These are phyloP conservation scores for Friedmanniomyces endolithicus DNA, from an alignment of 495 filamentous ascomycete genomes.

Conservation along the genomic window DNA sequence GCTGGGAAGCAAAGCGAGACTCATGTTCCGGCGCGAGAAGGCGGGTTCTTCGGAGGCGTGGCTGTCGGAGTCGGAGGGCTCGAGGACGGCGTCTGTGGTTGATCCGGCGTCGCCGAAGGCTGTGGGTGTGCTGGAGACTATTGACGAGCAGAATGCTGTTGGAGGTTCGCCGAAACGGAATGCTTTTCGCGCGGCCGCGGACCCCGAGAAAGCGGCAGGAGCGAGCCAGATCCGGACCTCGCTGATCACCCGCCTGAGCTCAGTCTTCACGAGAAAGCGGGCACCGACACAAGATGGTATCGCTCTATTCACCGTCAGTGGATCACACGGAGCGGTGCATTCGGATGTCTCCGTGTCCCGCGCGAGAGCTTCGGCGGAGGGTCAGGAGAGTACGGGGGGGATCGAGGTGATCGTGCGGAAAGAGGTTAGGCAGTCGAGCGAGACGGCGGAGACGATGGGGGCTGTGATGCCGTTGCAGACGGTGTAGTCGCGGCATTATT, in stretches of 20 bases:
- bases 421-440: conserved; percentile 6
- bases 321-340: not conserved
- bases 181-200: no score
- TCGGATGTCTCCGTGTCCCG: not conserved
- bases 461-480: not conserved
- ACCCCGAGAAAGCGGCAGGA: no score
- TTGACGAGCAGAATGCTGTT: not conserved
- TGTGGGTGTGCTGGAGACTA: not conserved
- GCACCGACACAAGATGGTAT: not conserved
- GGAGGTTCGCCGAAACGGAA: no score
- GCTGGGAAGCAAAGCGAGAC: conserved; percentile 17
- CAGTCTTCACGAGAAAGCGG: not conserved
- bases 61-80: not conserved
- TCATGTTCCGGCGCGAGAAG: conserved; percentile 11
- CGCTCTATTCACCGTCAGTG: not conserved
- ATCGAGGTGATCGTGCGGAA: conserved; percentile 3
- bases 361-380: not conserved
- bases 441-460: not conserved
- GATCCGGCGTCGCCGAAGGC: not conserved
- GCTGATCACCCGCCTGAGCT: not conserved
- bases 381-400: not conserved
- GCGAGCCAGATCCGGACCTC: not conserved
- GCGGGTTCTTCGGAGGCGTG: not conserved
- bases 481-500: no score
- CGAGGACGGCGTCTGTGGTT: not conserved